Conservation (phyloP, 192 early-diverging fungal species). For the Coemansia erecta region DNA sequence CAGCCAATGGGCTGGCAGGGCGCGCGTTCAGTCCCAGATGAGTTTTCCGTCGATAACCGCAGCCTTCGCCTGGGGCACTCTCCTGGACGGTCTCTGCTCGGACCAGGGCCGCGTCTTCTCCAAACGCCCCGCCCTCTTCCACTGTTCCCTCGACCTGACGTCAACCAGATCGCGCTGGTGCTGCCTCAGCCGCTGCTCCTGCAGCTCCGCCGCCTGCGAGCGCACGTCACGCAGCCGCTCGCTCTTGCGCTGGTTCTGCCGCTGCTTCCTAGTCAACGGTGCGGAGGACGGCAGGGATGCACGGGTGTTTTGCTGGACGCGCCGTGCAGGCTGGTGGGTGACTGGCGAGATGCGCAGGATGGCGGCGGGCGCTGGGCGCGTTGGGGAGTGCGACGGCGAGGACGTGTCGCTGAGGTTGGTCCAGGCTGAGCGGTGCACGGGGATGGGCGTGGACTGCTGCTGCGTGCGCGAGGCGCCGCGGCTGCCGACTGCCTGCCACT, state of each 20-base stretch:
- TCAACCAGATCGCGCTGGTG: slow-evolving; percentile 57
- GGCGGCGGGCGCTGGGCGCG: too few relatives aligned
- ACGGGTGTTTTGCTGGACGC: too few relatives aligned
- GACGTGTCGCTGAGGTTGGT: too few relatives aligned
- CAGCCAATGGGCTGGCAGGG: too few relatives aligned
- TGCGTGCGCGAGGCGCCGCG: slow-evolving; percentile 4
- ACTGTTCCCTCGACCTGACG: slow-evolving; percentile 39
- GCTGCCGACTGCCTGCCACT: slow-evolving; percentile 20
- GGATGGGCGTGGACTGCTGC: slow-evolving; percentile 13
- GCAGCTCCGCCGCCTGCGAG: slow-evolving; percentile 46
- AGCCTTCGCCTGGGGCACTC: slow-evolving; percentile 5
- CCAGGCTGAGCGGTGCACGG: slow-evolving; percentile 34
- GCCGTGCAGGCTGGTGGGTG: too few relatives aligned
- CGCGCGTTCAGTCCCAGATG: slow-evolving; percentile 31
- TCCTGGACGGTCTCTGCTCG: not conserved
- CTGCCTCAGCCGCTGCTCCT: slow-evolving; percentile 57
- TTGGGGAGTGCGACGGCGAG: too few relatives aligned
- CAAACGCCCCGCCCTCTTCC: slow-evolving; percentile 26
- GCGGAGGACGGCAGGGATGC: slow-evolving; percentile 10
- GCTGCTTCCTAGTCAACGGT: slow-evolving; percentile 61
- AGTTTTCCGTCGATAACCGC: slow-evolving; percentile 34
- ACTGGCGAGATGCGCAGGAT: slow-evolving; percentile 3
- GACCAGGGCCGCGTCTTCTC: slow-evolving; percentile 1
- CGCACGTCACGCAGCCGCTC: slow-evolving; percentile 59
- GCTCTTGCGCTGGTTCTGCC: slow-evolving; percentile 58